Evolutionary conservation across 148 eudicot genomes (phyloP).

Genomic region (Mesembryanthemum crystallinum): DNA sequence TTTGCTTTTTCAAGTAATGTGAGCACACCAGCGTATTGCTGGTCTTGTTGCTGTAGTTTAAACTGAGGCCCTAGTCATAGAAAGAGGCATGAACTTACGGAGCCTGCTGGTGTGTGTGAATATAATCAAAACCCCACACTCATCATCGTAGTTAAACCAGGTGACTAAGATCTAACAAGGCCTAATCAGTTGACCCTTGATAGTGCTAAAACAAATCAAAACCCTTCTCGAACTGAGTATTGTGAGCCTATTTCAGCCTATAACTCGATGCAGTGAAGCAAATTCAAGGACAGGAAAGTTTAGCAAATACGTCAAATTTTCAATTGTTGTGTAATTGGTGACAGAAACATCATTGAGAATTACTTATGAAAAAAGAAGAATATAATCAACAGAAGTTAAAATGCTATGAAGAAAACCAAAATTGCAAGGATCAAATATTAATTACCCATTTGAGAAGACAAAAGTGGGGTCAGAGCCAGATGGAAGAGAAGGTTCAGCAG

Average conservation of each 20-base stretch:
- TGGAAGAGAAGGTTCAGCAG: conserved; percentile 46
- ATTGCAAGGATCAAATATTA: background rate
- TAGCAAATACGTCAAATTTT: background rate
- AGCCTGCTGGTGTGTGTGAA: too few species aligned
- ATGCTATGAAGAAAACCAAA: background rate
- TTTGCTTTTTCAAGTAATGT: background rate
- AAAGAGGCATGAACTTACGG: background rate
- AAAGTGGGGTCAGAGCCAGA: conserved; percentile 55
- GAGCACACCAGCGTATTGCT: too few species aligned
- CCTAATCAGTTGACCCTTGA: background rate
- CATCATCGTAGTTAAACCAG: too few species aligned
- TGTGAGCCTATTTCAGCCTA: background rate
- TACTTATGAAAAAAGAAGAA: background rate
- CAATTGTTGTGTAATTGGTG: too few species aligned
- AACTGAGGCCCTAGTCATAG: background rate
- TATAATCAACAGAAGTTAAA: background rate
- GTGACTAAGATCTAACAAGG: background rate
- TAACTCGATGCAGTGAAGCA: background rate
- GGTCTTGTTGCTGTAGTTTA: background rate
- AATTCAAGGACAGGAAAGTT: background rate
- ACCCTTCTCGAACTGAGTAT: background rate
- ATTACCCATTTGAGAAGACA: conserved; percentile 55
- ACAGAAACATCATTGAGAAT: background rate
- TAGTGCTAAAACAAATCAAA: conserved; percentile 1
- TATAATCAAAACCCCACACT: too few species aligned